These are phyloP conservation scores for Alternaria rosae DNA, from an alignment of 2,329 filamentous ascomycete genomes.

Conservation along the genomic window DNA sequence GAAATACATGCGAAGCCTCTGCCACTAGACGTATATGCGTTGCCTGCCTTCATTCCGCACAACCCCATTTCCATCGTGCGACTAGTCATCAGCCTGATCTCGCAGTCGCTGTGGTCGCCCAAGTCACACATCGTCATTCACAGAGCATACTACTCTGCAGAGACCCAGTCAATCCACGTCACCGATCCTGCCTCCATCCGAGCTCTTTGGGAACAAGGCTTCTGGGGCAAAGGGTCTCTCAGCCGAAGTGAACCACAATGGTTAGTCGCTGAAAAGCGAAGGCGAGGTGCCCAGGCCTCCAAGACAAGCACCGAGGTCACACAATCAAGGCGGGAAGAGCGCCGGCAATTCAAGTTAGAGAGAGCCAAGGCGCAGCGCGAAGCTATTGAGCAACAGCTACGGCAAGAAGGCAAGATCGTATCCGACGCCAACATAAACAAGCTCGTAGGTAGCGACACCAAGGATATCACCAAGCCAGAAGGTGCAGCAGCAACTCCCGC, in stretches of 20 bases:
- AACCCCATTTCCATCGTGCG: conserved; percentile 90
- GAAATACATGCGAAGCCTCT: conserved; percentile 83
- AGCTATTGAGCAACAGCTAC: conserved; percentile 75
- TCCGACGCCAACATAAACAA: conserved; percentile 37
- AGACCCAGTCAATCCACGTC: conserved; percentile 84
- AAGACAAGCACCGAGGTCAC: conserved; percentile 86
- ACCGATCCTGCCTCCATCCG: conserved; percentile 77
- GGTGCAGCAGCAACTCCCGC: conserved; percentile 22
- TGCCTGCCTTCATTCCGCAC: conserved; percentile 88
- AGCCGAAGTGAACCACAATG: conserved; percentile 96
- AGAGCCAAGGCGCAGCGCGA: conserved; percentile 87
- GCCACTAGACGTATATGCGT: conserved; percentile 80
- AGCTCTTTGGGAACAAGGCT: conserved; percentile 93
- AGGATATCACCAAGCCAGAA: conserved; percentile 25
- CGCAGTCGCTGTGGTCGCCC: conserved; percentile 72
- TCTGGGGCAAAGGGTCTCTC: conserved; percentile 92
- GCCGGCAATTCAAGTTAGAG: conserved; percentile 87
- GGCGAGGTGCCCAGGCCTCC: conserved; percentile 67
- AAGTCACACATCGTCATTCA: conserved; percentile 71
- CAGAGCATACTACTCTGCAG: conserved; percentile 78
- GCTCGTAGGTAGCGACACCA: conserved; percentile 36
- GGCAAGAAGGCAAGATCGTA: conserved; percentile 58
- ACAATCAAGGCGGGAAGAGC: conserved; percentile 76
- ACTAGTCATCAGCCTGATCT: conserved; percentile 77
- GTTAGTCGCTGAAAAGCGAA: conserved; percentile 81